Evolutionary conservation across 1,284 basidiomycete species (phyloP), one percentile per base, ranked within the genome.

Genomic region (Cryptococcus sp.): DNA sequence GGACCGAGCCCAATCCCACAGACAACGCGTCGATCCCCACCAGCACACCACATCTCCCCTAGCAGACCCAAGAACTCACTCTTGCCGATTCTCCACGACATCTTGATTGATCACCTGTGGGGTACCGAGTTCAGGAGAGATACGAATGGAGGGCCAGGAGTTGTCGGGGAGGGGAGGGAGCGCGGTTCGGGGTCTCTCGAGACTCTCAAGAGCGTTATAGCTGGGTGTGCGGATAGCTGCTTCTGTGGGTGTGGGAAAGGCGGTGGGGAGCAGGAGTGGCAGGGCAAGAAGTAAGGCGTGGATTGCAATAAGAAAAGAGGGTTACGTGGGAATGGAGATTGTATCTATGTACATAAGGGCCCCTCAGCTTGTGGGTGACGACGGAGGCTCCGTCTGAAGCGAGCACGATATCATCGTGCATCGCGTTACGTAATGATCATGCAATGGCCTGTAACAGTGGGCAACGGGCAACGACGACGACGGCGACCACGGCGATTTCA

Each of bases 21-120:
- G 38, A 36, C 24, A 28, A 18, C 37, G 28, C 23, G 52, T 50
- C 51, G 55, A 54, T 36, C 53, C 50, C 18, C 61, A 57, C 46
- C 20, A 16, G 13, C 42, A 18, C 18, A n/a, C n/a, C 12, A 5
- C 4, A 16, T 50, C 24, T 18, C 33, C 9, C 15, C 28, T 8
- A 16, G 21, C 18, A 42, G 13, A 42, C 18, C 8, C 28, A 33
- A 12, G 28, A 2, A 71, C 78, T 65, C 61, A 78, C 79, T 80
- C 69, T 80, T 80, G 42, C 78, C 78, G 16, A 80, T 63, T 63
- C 79, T 78, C 79, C 79, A 79, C 9, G 77, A 78, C 77, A 78
- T 78, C 58, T 36, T 67, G 62, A 15, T 37, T 23, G 24, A 40
- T 33, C 28, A 33, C 4, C 28, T 5, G 28, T 33, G 28, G 28